phyloP scores from a whole-genome alignment of 257 asterid genomes.

The Ophiorrhiza pumila region DNA sequence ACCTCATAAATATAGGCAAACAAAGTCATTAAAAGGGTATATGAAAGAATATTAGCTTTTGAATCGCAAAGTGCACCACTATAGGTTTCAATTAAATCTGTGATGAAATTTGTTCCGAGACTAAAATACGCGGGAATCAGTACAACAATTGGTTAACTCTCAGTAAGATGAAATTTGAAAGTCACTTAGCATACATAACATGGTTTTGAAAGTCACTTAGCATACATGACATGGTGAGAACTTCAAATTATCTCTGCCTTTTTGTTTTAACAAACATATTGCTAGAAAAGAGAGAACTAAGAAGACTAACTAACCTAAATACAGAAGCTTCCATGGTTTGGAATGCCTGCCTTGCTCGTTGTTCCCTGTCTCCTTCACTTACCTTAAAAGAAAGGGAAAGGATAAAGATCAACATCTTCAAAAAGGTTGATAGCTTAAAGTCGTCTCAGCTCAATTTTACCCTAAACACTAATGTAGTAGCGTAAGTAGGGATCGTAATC shows the following conservation, averaged over 20 bases:
- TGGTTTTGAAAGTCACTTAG: too few species aligned
- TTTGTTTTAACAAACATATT: neutral
- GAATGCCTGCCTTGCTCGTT: constrained; percentile 76
- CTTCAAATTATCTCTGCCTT: neutral
- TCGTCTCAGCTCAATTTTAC: too few species aligned
- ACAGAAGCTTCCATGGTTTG: constrained; percentile 98
- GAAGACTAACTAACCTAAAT: constrained; percentile 9
- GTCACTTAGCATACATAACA: too few species aligned
- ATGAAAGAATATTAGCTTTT: too few species aligned
- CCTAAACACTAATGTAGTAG: too few species aligned
- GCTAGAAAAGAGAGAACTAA: neutral
- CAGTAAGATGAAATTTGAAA: neutral
- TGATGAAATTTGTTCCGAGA: neutral
- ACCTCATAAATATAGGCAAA: too few species aligned
- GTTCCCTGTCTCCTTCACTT: constrained; percentile 77
- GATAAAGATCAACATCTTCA: neutral
- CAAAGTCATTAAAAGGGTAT: too few species aligned
- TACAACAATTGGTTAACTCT: neutral
- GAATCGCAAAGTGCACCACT: too few species aligned
- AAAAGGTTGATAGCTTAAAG: too few species aligned
- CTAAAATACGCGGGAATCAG: neutral
- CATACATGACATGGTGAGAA: neutral
- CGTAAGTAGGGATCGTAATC: too few species aligned
- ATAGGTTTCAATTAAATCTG: neutral
- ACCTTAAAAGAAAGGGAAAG: constrained; percentile 39